These are phyloP conservation scores for Globisporangium emineosum DNA, from an alignment of 352 stramenopile species.

Conservation along the genomic window DNA sequence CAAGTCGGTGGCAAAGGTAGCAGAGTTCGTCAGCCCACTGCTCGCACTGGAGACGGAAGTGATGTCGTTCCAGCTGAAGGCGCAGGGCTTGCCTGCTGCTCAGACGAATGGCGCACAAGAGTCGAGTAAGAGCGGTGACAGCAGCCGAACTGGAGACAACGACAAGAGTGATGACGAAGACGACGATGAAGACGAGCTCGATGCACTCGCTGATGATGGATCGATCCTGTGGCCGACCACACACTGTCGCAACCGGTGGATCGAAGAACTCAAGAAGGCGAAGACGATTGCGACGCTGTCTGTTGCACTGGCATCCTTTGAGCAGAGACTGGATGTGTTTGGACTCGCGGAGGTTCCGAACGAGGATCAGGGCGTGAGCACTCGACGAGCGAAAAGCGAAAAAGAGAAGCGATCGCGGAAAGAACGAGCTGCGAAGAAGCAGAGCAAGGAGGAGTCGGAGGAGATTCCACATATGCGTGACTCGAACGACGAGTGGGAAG, in stretches of 20 bases:
- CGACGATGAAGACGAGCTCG: constrained; percentile 76
- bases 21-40: constrained; percentile 38
- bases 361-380: constrained; percentile 35
- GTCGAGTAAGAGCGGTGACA: background rate
- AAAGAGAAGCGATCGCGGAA: constrained; percentile 73
- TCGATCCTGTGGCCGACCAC: constrained; percentile 69
- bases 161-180: constrained; percentile 72
- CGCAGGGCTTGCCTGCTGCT: constrained; percentile 15
- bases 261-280: constrained; percentile 52
- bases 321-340: constrained; percentile 68
- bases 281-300: constrained; percentile 53
- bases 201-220: constrained; percentile 53
- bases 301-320: constrained; percentile 54
- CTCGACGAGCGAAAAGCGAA: constrained; percentile 58
- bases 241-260: constrained; percentile 68
- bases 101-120: background rate
- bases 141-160: constrained; percentile 21
- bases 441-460: constrained; percentile 44
- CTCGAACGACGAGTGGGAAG: constrained; percentile 82
- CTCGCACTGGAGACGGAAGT: constrained; percentile 67
- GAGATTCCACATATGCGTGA: constrained; percentile 26
- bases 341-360: constrained; percentile 50
- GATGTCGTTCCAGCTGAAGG: constrained; percentile 44
- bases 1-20: constrained; percentile 28
- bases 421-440: constrained; percentile 56